Evolutionary conservation across 2,329 filamentous ascomycete genomes (phyloP).

Genomic region (Beauveria scarabaeidicola): DNA sequence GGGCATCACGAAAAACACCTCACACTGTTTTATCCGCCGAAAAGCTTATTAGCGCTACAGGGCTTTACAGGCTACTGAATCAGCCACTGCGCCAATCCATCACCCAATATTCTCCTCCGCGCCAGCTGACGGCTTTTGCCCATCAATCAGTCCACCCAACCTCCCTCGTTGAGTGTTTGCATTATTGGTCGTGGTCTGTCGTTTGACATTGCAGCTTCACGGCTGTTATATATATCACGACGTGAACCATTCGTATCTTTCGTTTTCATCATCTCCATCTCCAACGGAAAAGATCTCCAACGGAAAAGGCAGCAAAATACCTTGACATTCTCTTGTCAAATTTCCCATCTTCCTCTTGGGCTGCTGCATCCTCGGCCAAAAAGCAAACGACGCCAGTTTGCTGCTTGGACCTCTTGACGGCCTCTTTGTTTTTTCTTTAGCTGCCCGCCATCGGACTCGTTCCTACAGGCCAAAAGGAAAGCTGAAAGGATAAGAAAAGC

Average conservation of each 20-base stretch:
- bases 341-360: no score
- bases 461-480: not conserved
- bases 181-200: slow-evolving; percentile 1
- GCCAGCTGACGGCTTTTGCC: not conserved
- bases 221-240: slow-evolving; percentile 1
- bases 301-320: not conserved
- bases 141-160: not conserved
- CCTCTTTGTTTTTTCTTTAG: not conserved
- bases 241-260: not conserved
- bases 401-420: no score
- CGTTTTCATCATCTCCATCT: not conserved
- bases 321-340: not conserved
- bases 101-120: not conserved
- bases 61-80: no score
- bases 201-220: not conserved
- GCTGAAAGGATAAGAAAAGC: not conserved
- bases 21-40: no score
- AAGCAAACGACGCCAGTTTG: no score
- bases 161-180: not conserved
- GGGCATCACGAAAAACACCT: no score
- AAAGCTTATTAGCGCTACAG: not conserved
- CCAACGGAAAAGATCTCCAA: not conserved
- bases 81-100: no score
- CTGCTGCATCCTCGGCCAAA: no score
- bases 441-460: not conserved